Base-by-base conservation (phyloP, 495 filamentous ascomycete species). In the Talaromyces nanjingensis region DNA sequence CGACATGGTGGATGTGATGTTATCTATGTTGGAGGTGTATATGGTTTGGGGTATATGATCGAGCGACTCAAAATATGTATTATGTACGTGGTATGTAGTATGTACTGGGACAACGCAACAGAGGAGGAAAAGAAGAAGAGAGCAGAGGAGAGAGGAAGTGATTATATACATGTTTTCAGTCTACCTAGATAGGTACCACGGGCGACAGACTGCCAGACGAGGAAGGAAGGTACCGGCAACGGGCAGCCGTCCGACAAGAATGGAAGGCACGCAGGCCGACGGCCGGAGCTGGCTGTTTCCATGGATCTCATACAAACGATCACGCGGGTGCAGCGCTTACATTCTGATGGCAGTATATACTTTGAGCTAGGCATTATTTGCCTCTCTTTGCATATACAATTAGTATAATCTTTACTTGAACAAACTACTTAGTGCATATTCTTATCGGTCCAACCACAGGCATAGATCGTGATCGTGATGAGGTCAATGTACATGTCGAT, bases 1-100 rank as follows among this genome's bases (percentile, higher is more conserved):
- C 64, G 91, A 90, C 91, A 96, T 96, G 31, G 14, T 60, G 4
- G 24, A n/a, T 2, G 18, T 65, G 29, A 62, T 47, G 24, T 60
- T 33, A 18, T 39, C 22, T 60, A 60, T 47, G 6, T 25, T 12
- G n/a, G 18, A 22, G 45, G 39, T 29, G 33, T 60, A 60, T 39
- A 39, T 60, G 58, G 45, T 2, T 27, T 49, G 45, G 8, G 27
- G 37, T 60, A 42, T 42, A 5, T 42, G 37, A 42, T 42, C 37
- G 11, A 16, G 37, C 14, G 33, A 37, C 6, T 37, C 33, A 0
- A 6, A 37, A 12, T 11, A 37, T 37, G 37, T 42, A 60, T 34
- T 45, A 45, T 27, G 31, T 39, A 60, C 2, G 37, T n/a, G 29
- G 2, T 11, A 9, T 18, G 45, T n/a, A 7, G 39, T 37, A 60